A percentile compares a stretch with the other conserved stretches of the same genome.
These are phyloP conservation scores for Rubroboletus satanas DNA, from an alignment of 768 basidiomycete genomes.

Conservation along the genomic window DNA sequence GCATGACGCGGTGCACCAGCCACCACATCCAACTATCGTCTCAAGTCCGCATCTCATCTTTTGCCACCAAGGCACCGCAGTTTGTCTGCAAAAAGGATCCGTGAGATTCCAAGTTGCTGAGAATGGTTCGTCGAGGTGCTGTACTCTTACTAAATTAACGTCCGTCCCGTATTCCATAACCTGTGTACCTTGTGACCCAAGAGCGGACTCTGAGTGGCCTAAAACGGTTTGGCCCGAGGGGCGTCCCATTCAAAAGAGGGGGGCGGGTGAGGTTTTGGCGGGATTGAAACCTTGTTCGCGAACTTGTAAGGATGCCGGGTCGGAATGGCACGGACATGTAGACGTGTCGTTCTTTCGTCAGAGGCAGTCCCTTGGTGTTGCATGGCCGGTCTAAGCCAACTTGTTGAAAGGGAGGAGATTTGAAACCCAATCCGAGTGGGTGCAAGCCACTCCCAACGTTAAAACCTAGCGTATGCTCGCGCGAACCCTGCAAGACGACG, in stretches of 20 bases:
- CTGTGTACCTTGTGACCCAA: background rate
- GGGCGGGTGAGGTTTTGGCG: background rate
- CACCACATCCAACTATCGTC: background rate
- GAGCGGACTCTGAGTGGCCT: background rate
- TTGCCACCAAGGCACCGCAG: constrained; percentile 10
- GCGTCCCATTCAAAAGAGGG: background rate
- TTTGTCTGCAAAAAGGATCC: constrained; percentile 3
- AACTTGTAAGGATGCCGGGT: constrained; percentile 6
- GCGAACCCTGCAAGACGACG: background rate
- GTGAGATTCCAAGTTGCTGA: background rate
- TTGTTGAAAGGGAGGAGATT: background rate
- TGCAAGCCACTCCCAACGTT: no score
- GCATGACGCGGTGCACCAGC: background rate
- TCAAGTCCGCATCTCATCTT: constrained; percentile 6
- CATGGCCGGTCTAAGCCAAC: no score
- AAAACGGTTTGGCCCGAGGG: constrained; percentile 1
- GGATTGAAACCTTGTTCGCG: constrained; percentile 8
- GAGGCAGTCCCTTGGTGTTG: constrained; percentile 11
- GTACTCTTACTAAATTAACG: background rate
- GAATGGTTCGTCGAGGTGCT: background rate
- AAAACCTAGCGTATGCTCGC: no score
- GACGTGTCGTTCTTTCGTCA: background rate
- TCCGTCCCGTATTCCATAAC: background rate
- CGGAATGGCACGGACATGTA: background rate
- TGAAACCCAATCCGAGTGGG: constrained; percentile 16